Evolutionary conservation across 352 stramenopile species (phyloP).

Genomic region (Pythium monospermum): DNA sequence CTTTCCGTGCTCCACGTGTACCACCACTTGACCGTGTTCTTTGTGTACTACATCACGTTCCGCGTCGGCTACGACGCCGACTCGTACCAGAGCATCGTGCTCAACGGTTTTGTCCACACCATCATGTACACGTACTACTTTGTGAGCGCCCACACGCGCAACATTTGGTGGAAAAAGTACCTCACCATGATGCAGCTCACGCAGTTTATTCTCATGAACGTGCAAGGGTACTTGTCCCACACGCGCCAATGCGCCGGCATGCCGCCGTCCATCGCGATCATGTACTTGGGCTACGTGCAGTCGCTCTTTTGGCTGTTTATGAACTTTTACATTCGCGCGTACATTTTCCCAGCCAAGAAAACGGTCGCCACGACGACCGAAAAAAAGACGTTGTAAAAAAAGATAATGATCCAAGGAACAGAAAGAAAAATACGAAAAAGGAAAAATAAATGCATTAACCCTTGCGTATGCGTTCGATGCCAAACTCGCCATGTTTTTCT

Average conservation of each 20-base stretch:
- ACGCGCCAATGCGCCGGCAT: constrained; percentile 77
- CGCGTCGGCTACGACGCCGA: constrained; percentile 91
- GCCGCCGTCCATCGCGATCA: constrained; percentile 41
- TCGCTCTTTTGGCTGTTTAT: constrained; percentile 94
- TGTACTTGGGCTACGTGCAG: constrained; percentile 93
- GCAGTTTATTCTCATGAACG: constrained; percentile 81
- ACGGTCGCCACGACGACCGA: too few relatives aligned
- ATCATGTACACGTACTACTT: constrained; percentile 99
- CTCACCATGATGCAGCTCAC: constrained; percentile 91
- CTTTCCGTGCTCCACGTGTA: constrained; percentile 95
- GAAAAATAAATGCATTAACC: too few relatives aligned
- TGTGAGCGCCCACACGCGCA: constrained; percentile 91
- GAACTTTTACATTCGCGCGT: constrained; percentile 93
- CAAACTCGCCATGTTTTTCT: too few relatives aligned
- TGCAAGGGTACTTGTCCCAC: constrained; percentile 36
- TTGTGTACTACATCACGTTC: constrained; percentile 88
- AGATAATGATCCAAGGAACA: too few relatives aligned
- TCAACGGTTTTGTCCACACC: constrained; percentile 95
- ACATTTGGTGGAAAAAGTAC: constrained; percentile 95
- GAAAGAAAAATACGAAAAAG: too few relatives aligned
- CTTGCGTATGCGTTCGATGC: too few relatives aligned
- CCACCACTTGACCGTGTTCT: constrained; percentile 93
- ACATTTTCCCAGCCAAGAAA: too few relatives aligned
- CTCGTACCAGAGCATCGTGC: constrained; percentile 90
- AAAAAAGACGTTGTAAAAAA: too few relatives aligned